Evolutionary conservation across 352 stramenopile genomes (phyloP), one percentile per base, ranked within the genome.

Genomic region (Phytophthora idaei): DNA sequence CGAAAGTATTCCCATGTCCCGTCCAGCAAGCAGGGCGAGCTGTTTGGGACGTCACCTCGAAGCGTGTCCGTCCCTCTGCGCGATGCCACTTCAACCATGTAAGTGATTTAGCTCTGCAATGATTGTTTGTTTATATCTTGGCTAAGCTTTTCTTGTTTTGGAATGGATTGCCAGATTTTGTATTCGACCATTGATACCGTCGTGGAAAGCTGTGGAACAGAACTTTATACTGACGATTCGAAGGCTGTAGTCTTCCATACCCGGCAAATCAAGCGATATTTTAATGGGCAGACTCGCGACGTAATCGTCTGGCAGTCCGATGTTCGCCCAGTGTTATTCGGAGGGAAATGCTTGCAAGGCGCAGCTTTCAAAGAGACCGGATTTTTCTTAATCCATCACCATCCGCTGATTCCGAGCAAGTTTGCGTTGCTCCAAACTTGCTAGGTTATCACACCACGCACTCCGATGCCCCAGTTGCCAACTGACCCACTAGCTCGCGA

Each of bases 81-180:
- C 15, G 49, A 31, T 56, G 49, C 31, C 49, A 29, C 49, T 56
- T 56, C n/a, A 56, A 56, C 14, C 49, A 45, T 56, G 49, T 45
- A 56, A 44, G 31, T 41, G 5, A 10, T 32, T 28, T 28, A 14
- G 34, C 8, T 42, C 17, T 21, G 5, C n/a, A 28, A 45, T 28
- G 10, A 25, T 5, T 29, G 9, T 41, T 45, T 32, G 12, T 12
- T 21, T 21, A 21, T 21, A 21, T 21, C 21, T 21, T 21, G 21
- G 21, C 21, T 21, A 21, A 21, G 21, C 21, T 21, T 21, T 21
- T 21, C 21, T 31, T 56, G 15, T 41, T 28, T 29, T 56, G 15
- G 21, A 28, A 4, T 31, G 29, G 29, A 1, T 29, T 29, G 21
- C 6, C n/a, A 56, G 49, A 56, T 56, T 12, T 29, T 56, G 31